Conservation (phyloP, 257 asterid genomes). For the Lavandula angustifolia region DNA sequence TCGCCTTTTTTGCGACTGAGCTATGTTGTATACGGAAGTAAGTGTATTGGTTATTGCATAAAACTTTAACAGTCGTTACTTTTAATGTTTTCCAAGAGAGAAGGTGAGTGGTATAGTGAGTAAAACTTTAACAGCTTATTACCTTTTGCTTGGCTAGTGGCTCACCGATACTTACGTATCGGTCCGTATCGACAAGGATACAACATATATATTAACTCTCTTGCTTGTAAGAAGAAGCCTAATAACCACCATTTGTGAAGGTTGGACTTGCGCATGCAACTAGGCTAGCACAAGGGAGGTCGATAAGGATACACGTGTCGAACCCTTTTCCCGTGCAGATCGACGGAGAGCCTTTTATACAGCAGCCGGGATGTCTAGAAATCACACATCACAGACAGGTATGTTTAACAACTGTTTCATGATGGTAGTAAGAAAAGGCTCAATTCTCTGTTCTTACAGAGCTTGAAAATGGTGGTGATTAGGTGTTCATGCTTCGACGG, state of each 20-base stretch:
- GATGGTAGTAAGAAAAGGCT: neutral
- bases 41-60: no score
- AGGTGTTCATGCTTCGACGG: slow-evolving; percentile 80
- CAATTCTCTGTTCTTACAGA: neutral
- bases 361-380: slow-evolving; percentile 82
- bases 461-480: neutral
- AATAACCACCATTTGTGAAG: slow-evolving; percentile 23
- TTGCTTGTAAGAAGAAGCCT: neutral
- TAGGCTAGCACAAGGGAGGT: slow-evolving; percentile 80
- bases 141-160: neutral
- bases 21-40: no score
- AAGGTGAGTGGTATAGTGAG: no score
- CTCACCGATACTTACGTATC: no score
- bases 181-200: neutral
- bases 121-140: neutral
- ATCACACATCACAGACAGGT: slow-evolving; percentile 84
- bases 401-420: slow-evolving; percentile 7
- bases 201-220: neutral
- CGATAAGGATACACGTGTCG: slow-evolving; percentile 58
- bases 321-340: slow-evolving; percentile 91
- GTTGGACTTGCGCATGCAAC: slow-evolving; percentile 94
- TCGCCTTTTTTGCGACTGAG: no score
- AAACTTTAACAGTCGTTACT: no score
- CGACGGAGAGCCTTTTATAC: slow-evolving; percentile 88
- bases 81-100: no score